Percentiles rank a stretch among this genome's conserved stretches.
Conservation (phyloP, 179 eudicot genomes). For the Vitellaria paradoxa region DNA sequence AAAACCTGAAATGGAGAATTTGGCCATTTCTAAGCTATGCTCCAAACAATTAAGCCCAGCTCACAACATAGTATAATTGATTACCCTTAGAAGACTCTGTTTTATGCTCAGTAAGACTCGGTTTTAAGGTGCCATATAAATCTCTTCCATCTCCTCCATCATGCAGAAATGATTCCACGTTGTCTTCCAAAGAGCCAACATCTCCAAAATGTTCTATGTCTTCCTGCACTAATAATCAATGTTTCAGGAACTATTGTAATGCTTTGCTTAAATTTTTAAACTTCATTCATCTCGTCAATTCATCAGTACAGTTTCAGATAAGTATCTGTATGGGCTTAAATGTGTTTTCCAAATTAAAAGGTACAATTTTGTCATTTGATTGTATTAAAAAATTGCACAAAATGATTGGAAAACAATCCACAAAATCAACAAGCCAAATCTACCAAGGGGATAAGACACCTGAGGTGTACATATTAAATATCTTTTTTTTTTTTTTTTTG, state of each 20-base stretch:
- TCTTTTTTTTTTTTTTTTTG: too few relatives aligned
- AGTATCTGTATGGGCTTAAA: not conserved
- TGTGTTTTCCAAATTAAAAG: not conserved
- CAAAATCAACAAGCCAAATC: not conserved
- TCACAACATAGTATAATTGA: not conserved
- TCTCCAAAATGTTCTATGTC: conserved; percentile 88
- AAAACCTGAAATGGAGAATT: conserved; percentile 49
- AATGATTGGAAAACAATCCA: not conserved
- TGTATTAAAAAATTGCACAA: not conserved
- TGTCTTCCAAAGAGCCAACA: conserved; percentile 85
- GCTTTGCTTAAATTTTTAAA: not conserved
- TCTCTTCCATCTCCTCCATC: conserved; percentile 83
- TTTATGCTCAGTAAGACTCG: conserved; percentile 73
- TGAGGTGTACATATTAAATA: not conserved
- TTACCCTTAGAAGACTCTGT: conserved; percentile 81
- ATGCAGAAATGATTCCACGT: conserved; percentile 78
- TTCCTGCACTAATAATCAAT: conserved; percentile 52
- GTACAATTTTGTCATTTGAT: not conserved
- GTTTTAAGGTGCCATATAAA: conserved; percentile 67
- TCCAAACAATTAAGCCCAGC: not conserved
- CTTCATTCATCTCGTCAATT: not conserved
- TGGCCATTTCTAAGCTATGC: not conserved
- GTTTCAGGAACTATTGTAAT: not conserved
- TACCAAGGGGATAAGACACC: not conserved
- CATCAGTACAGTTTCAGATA: not conserved